Conservation (phyloP, 805 yeast genomes). For the Candida berthetii region DNA sequence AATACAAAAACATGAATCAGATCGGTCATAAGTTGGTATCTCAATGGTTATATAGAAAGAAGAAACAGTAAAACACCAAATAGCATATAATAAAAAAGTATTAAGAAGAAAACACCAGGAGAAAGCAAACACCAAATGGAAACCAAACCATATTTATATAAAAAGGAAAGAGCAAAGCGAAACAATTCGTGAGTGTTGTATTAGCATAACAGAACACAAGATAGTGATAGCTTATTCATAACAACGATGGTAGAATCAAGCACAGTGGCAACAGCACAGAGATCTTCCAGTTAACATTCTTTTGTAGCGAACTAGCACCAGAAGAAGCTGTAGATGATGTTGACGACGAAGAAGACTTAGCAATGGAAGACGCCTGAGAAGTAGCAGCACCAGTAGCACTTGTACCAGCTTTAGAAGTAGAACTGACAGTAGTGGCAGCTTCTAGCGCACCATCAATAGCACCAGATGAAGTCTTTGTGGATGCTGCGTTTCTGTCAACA, state of each 20-base stretch:
- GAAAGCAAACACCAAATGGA: not conserved
- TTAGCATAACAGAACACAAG: not conserved
- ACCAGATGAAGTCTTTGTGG: not conserved
- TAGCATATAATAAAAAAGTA: not conserved
- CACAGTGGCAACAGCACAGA: not conserved
- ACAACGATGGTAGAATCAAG: not conserved
- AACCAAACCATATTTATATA: not conserved
- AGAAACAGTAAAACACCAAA: not conserved
- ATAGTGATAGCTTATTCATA: not conserved
- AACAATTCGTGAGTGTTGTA: not conserved
- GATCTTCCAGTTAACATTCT: not conserved
- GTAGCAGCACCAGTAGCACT: not conserved
- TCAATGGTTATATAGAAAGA: too few species aligned
- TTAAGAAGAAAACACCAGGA: not conserved
- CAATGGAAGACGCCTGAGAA: not conserved
- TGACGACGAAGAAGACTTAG: not conserved
- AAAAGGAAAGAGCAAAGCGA: not conserved
- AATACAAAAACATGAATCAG: too few species aligned
- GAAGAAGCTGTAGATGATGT: not conserved
- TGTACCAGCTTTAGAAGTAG: not conserved
- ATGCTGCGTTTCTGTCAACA: not conserved
- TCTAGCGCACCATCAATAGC: not conserved
- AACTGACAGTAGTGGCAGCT: conserved; percentile 4
- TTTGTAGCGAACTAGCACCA: not conserved
- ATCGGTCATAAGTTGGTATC: too few species aligned